Base-by-base conservation (phyloP, 176 grass and related monocot species). In the Typha latifolia region DNA sequence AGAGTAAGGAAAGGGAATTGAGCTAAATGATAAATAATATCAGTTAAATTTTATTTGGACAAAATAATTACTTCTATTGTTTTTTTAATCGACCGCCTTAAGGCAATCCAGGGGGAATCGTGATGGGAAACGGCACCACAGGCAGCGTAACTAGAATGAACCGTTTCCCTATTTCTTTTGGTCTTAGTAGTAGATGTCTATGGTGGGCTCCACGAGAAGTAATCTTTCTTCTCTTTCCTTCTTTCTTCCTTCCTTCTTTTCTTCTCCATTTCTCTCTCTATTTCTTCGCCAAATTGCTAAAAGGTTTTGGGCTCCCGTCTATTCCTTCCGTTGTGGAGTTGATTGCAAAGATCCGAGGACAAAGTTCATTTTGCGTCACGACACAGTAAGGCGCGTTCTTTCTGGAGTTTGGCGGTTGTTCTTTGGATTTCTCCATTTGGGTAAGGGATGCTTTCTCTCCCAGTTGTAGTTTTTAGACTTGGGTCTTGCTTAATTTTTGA, bases 391-490 rank as follows among this genome's bases (percentile, higher is more conserved):
- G 51, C 51, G 15, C 51, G 51, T 55, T 3, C 24, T 56, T 43
- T 47, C 8, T 12, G 32, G 31, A 51, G 12, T 10, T 62, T 48
- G 51, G 51, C 15, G 32, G 5, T 18, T 53, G 48, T 61, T 72
- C 32, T 48, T 61, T 72, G 69, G 69, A 48, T 23, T 72, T 72
- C 32, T 37, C 12, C 52, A 10, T 20, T 48, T 18, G 19, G 21
- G 52, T 27, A 72, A 62, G 69, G 23, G 53, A 62, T 72, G 67
- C 27, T 31, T 19, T 18, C 14, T 20, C 15, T 71, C 11, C 0
- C 53, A 21, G 22, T 22, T 22, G 16, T 22, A 21, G 53, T 19
- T 59, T 59, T 16, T 12, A 11, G 53, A 59, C 22, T 21, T 59
- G 53, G 20, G 53, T 59, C 4, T 43, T 59, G 5, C 53, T 59